Evolutionary conservation across 225 moss, liverwort and hornwort species (phyloP).

Genomic region (Thuidium tamariscinum): DNA sequence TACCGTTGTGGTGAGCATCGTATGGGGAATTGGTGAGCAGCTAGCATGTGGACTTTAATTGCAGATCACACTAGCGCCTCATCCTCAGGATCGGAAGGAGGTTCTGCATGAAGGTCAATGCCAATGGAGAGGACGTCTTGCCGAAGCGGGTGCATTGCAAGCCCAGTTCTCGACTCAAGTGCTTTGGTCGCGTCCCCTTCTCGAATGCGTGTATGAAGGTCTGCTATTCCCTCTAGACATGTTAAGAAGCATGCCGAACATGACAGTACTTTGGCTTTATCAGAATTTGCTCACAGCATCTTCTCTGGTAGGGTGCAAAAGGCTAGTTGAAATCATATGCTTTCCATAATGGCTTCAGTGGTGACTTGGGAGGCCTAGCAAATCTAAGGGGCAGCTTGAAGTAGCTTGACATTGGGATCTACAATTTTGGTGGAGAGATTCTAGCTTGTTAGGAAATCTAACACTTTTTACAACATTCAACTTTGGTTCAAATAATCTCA

Average conservation of each 20-base stretch:
- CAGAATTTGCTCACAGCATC: accelerated
- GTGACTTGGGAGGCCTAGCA: neutral
- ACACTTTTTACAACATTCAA: no score
- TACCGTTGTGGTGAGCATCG: neutral
- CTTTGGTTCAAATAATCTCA: no score
- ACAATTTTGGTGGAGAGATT: no score
- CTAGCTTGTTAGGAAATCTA: no score
- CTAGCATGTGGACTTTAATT: neutral
- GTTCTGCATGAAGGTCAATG: neutral
- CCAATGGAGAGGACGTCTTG: neutral
- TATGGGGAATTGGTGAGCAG: neutral
- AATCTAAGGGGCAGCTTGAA: neutral
- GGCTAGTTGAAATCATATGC: neutral
- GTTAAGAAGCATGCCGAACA: neutral
- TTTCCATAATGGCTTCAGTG: neutral
- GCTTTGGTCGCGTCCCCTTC: neutral
- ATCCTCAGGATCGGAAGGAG: neutral
- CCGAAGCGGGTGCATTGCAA: neutral
- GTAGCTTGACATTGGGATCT: no score
- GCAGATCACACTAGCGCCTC: neutral
- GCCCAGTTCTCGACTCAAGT: neutral
- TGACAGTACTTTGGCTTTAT: neutral
- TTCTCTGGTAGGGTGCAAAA: accelerated
- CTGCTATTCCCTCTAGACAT: neutral
- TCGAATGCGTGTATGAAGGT: neutral